These are phyloP conservation scores for Alternaria novae-zelandiae DNA, from an alignment of 2,329 filamentous ascomycete genomes.

Conservation along the genomic window DNA sequence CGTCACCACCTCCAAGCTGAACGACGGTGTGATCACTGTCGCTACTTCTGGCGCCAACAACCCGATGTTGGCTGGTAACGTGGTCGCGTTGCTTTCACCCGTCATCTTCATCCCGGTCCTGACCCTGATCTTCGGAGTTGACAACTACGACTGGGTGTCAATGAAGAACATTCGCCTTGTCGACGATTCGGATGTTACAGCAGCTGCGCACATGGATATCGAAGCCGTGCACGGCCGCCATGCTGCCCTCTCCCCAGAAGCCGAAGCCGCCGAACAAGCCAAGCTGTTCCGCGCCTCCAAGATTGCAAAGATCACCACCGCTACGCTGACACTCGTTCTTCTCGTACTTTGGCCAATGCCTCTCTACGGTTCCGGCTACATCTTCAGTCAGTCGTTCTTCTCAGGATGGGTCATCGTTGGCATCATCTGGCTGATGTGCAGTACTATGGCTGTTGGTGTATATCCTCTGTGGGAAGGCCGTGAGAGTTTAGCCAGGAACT, in stretches of 20 bases:
- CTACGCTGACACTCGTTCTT: conserved; percentile 70
- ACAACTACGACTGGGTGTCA: conserved; percentile 82
- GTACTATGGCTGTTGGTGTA: conserved; percentile 74
- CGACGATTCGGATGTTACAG: conserved; percentile 76
- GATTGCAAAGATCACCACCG: conserved; percentile 64
- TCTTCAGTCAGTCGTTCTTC: conserved; percentile 82
- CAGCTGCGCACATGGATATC: conserved; percentile 65
- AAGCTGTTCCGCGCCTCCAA: conserved; percentile 54
- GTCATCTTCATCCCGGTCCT: conserved; percentile 76
- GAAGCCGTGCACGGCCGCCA: conserved; percentile 61
- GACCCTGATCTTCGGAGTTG: conserved; percentile 69
- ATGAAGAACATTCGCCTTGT: conserved; percentile 80
- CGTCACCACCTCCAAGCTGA: conserved; percentile 42
- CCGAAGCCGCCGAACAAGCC: conserved; percentile 48
- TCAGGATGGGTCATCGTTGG: conserved; percentile 73
- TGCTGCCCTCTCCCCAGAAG: conserved; percentile 34
- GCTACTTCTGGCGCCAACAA: conserved; percentile 68
- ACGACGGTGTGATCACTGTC: conserved; percentile 42
- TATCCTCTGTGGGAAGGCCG: conserved; percentile 78
- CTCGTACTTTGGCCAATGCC: conserved; percentile 91
- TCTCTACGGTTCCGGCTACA: conserved; percentile 81
- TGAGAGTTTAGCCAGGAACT: conserved; percentile 29
- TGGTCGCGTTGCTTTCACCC: conserved; percentile 79
- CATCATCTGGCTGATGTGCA: conserved; percentile 80
- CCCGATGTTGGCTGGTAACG: conserved; percentile 87